Conservation (phyloP, 768 basidiomycete species). For the Crucibulum laeve region DNA sequence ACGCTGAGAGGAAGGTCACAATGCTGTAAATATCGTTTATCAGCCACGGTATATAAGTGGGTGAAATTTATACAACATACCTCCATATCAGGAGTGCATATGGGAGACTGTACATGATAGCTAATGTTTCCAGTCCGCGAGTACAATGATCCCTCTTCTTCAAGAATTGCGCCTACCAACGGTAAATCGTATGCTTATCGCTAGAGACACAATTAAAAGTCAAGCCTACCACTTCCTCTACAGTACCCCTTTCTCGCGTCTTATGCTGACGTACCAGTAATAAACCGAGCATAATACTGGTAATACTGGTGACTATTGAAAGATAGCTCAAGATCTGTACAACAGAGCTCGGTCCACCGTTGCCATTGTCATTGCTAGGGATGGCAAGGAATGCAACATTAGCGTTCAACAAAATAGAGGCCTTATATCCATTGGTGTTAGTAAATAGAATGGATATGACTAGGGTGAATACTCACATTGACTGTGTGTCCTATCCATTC, state of each 20-base stretch:
- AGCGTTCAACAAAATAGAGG: conserved; percentile 42
- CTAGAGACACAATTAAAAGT: not conserved
- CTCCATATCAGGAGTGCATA: conserved; percentile 36
- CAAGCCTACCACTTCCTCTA: conserved; percentile 29
- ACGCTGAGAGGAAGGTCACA: conserved; percentile 25
- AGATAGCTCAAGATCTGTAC: conserved; percentile 38
- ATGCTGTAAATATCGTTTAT: conserved; percentile 17
- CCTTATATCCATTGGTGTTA: conserved; percentile 20
- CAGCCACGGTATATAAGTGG: not conserved
- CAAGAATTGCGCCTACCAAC: conserved; percentile 19
- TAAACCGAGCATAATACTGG: conserved; percentile 37
- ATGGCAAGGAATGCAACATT: conserved; percentile 49
- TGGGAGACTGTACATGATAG: conserved; percentile 35
- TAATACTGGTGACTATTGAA: conserved; percentile 37
- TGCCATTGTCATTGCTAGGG: conserved; percentile 24
- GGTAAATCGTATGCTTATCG: not conserved
- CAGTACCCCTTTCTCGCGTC: conserved; percentile 21
- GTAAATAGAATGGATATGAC: not conserved
- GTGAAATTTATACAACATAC: conserved; percentile 16
- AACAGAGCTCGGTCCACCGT: conserved; percentile 12
- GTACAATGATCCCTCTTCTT: conserved; percentile 6
- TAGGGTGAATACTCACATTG: conserved; percentile 26
- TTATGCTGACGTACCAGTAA: conserved; percentile 39
- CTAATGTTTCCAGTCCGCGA: conserved; percentile 28
- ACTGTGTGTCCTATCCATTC: conserved; percentile 40